Conservation (phyloP, 2,329 filamentous ascomycete genomes). For the Sporothrix inflata region DNA sequence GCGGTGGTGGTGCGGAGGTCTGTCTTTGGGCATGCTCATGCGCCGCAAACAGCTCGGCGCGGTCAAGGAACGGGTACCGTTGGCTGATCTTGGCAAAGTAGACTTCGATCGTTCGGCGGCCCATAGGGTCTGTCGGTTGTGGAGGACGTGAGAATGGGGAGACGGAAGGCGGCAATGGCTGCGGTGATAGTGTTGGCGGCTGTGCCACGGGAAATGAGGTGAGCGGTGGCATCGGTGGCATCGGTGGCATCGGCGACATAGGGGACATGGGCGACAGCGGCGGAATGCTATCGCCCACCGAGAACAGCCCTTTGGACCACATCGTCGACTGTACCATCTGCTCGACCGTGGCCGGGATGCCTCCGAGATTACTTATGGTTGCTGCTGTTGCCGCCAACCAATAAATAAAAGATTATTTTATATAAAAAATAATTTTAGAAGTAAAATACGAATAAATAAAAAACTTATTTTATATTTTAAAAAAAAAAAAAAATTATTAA, state of each 20-base stretch:
- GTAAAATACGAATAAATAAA: too few relatives aligned
- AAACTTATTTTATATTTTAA: too few relatives aligned
- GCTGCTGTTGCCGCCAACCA: too few relatives aligned
- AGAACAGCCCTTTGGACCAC: constrained; percentile 52
- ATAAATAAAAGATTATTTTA: too few relatives aligned
- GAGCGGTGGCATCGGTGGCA: too few relatives aligned
- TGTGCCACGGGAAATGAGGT: too few relatives aligned
- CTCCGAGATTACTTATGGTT: too few relatives aligned
- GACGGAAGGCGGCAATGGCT: neutral
- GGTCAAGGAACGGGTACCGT: constrained; percentile 54
- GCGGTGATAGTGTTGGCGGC: neutral
- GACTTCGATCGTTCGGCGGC: constrained; percentile 34
- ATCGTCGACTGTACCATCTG: constrained; percentile 49
- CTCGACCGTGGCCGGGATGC: constrained; percentile 46
- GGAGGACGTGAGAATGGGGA: too few relatives aligned
- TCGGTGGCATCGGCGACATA: neutral
- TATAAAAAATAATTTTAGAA: too few relatives aligned
- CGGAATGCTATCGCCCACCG: neutral
- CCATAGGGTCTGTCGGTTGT: constrained; percentile 11
- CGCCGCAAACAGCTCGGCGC: constrained; percentile 47
- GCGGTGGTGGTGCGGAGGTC: too few relatives aligned
- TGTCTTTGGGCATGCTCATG: constrained; percentile 45
- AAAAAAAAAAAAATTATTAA: too few relatives aligned
- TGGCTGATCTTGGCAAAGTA: constrained; percentile 41
- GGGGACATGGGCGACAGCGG: neutral